Percentiles rank a stretch among this genome's conserved stretches.
phyloP scores from a whole-genome alignment of 257 asterid genomes.

The Solanum bukasovii region DNA sequence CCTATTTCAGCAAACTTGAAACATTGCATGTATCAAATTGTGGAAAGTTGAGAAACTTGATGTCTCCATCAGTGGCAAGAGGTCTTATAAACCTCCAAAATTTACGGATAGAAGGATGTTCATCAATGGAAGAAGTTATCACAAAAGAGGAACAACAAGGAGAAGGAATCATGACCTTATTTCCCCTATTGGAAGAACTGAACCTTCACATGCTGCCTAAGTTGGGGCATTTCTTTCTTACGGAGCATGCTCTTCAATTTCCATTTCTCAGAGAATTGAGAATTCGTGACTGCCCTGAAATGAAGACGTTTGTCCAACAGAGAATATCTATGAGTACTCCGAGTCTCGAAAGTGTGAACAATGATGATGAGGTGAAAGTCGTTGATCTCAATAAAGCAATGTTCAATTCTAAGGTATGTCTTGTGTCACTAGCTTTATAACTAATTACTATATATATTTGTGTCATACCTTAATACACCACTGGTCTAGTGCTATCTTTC shows the following conservation, averaged over 20 bases:
- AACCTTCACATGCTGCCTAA: accelerated
- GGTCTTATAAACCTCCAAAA: neutral
- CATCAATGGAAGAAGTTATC: neutral
- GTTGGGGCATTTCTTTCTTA: neutral
- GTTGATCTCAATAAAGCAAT: too few relatives aligned
- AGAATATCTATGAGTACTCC: neutral
- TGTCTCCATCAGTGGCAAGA: neutral
- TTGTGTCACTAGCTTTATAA: too few relatives aligned
- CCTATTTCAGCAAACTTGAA: neutral
- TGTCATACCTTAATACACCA: too few relatives aligned
- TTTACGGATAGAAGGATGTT: accelerated
- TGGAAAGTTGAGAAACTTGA: neutral
- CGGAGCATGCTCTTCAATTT: neutral
- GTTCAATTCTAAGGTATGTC: too few relatives aligned
- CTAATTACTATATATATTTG: too few relatives aligned
- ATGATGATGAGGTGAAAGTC: too few relatives aligned
- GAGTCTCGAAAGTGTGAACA: neutral
- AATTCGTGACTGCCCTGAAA: accelerated
- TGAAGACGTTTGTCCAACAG: neutral
- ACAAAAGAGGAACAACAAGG: neutral
- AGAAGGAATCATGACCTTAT: neutral
- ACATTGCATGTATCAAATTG: accelerated
- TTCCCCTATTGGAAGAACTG: neutral
- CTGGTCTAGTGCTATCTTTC: too few relatives aligned
- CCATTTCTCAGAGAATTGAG: accelerated